phyloP scores from a whole-genome alignment of 1,284 basidiomycete species.

The Ceratobasidium sp. region DNA sequence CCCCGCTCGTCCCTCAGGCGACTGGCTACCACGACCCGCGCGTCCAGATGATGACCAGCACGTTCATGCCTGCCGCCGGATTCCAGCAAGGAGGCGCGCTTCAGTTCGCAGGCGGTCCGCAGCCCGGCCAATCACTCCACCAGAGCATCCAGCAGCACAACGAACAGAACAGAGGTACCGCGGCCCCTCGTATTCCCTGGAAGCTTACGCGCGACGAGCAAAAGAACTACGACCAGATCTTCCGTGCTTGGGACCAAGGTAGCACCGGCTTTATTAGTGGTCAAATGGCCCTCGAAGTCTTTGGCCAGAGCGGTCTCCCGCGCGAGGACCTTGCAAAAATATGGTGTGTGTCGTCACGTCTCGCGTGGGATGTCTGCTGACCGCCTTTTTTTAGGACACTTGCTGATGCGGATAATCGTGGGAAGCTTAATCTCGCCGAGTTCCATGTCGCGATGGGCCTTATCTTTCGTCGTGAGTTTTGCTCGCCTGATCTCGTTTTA shows the following conservation, averaged over 20 bases:
- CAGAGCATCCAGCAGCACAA: slow-evolving; percentile 83
- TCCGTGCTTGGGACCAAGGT: slow-evolving; percentile 91
- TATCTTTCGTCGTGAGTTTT: slow-evolving; percentile 86
- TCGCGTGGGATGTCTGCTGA: slow-evolving; percentile 32
- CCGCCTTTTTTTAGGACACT: slow-evolving; percentile 70
- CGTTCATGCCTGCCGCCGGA: slow-evolving; percentile 82
- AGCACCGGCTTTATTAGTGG: slow-evolving; percentile 89
- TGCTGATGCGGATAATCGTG: slow-evolving; percentile 88
- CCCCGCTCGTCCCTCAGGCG: slow-evolving; percentile 72
- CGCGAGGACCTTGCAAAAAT: slow-evolving; percentile 93
- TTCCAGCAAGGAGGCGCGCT: slow-evolving; percentile 66
- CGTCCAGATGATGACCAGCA: slow-evolving; percentile 82
- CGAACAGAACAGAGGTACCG: slow-evolving; percentile 72
- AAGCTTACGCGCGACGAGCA: slow-evolving; percentile 88
- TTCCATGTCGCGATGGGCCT: slow-evolving; percentile 99
- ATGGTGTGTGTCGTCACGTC: slow-evolving; percentile 67
- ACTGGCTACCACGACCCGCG: slow-evolving; percentile 88
- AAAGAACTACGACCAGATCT: slow-evolving; percentile 97
- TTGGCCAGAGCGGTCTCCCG: slow-evolving; percentile 90
- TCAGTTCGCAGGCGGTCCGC: slow-evolving; percentile 62
- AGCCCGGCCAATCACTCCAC: slow-evolving; percentile 66
- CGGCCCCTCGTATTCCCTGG: slow-evolving; percentile 86
- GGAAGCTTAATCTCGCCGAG: slow-evolving; percentile 95
- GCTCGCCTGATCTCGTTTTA: neutral
- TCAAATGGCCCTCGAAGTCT: slow-evolving; percentile 88